Percentiles rank a stretch among this genome's conserved stretches.
These are phyloP conservation scores for Kwoniella dendrophila DNA, from an alignment of 768 basidiomycete genomes.

Conservation along the genomic window DNA sequence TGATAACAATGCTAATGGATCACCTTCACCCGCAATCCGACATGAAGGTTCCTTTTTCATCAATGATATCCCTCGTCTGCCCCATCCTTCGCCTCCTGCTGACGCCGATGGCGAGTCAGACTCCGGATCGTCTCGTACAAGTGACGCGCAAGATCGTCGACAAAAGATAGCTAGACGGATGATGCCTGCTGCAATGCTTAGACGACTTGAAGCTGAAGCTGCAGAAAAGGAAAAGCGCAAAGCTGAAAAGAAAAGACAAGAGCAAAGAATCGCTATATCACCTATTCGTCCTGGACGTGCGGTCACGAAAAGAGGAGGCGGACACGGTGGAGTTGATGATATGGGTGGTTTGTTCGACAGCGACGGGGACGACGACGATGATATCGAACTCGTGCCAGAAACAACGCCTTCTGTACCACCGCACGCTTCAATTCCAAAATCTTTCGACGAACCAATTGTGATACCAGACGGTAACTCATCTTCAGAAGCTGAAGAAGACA, in stretches of 20 bases:
- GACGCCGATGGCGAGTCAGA: slow-evolving; percentile 4
- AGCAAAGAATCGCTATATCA: slow-evolving; percentile 53
- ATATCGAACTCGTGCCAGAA: slow-evolving; percentile 2
- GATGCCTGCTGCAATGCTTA: slow-evolving; percentile 64
- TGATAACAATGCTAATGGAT: neutral
- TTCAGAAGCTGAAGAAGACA: slow-evolving; percentile 43
- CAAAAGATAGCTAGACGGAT: slow-evolving; percentile 56
- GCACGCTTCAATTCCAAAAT: neutral
- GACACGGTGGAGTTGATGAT: slow-evolving; percentile 28
- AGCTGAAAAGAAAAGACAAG: slow-evolving; percentile 39
- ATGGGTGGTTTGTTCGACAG: slow-evolving; percentile 25
- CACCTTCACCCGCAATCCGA: neutral
- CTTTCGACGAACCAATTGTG: slow-evolving; percentile 25
- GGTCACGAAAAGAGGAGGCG: slow-evolving; percentile 55
- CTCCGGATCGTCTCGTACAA: slow-evolving; percentile 3
- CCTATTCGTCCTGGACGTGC: slow-evolving; percentile 58
- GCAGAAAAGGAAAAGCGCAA: slow-evolving; percentile 28
- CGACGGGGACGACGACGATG: no score
- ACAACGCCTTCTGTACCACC: neutral
- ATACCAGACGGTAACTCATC: slow-evolving; percentile 24
- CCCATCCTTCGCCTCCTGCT: neutral
- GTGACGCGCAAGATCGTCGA: slow-evolving; percentile 22
- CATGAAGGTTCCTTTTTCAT: slow-evolving; percentile 23
- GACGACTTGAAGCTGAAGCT: slow-evolving; percentile 51
- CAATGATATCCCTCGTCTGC: slow-evolving; percentile 22